Evolutionary conservation across 108 stramenopile species (phyloP), one percentile per base, ranked within the genome.

Genomic region (Cyclotella cryptica): DNA sequence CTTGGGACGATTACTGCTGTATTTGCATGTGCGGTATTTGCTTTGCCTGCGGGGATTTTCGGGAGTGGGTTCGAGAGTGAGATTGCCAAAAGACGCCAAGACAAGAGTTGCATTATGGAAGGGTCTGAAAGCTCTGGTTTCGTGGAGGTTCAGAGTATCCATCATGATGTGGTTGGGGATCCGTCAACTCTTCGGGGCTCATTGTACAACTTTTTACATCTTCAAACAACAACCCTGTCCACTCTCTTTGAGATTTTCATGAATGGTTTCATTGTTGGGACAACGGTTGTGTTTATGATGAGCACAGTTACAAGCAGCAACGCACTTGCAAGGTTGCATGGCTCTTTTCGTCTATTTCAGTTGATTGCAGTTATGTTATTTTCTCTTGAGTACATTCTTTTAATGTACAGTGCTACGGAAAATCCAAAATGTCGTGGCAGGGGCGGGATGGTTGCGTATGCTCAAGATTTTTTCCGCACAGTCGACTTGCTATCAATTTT

Each of bases 11-110:
- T 96, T 43, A 97, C 96, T 13, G 92, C 96, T 0, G 87, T 95
- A n/a, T 85, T 97, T 64, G 95, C 96, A 9, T 91, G 90, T 4
- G 93, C 92, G 4, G 88, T 97, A 0, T 96, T 97, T 83, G 96
- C 95, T 11, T 75, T 97, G 46, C 96, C 96, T 0, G 94, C 88
- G 3, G 95, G 95, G 13, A 92, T 97, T 8, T 87, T 97, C 58
- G 96, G 92, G 6, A 90, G 86, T 71, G 96, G 95, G 10, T 96
- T 97, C 72, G 95, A 95, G 63, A 84, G 80, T 29, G 85, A 91
- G 77, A 92, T 96, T 83, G 81, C 78, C 39, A 68, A 76, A 51
- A 70, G 87, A 60, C 72, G 80, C 0, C 61, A 84, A 55, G 62
- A 14, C n/a, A 39, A 30, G 13, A 12, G 30, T 39, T 19, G 30